phyloP scores from a whole-genome alignment of 768 basidiomycete genomes.

The Inosperma sp. region DNA sequence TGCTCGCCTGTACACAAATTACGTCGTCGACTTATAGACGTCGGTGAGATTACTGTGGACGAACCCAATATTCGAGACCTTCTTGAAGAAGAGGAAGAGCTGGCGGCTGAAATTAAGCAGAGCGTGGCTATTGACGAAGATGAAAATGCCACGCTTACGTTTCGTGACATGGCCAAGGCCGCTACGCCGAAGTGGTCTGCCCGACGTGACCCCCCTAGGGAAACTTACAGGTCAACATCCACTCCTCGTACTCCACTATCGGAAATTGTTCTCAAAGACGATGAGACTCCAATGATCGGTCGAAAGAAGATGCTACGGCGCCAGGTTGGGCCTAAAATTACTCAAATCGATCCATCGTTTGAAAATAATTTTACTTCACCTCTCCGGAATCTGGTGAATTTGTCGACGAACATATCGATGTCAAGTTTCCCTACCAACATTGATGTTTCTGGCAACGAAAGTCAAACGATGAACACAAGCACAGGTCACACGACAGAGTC shows the following conservation, averaged over 20 bases:
- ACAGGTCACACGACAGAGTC: constrained; percentile 15
- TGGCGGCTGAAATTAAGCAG: constrained; percentile 23
- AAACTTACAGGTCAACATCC: constrained; percentile 19
- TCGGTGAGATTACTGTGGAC: constrained; percentile 46
- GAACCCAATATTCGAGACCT: constrained; percentile 31
- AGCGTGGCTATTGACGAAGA: constrained; percentile 27
- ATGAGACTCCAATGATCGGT: constrained; percentile 33
- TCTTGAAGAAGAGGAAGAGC: constrained; percentile 33
- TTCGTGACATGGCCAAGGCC: constrained; percentile 32
- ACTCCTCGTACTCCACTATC: constrained; percentile 36
- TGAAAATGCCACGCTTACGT: constrained; percentile 36
- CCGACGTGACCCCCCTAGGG: constrained; percentile 15
- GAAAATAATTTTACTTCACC: too few species aligned
- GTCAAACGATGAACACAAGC: background rate
- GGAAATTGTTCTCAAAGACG: constrained; percentile 32
- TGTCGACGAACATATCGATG: background rate
- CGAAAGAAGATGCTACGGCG: constrained; percentile 30
- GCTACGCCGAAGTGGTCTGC: constrained; percentile 32
- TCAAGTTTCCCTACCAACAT: constrained; percentile 11
- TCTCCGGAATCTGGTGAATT: too few species aligned
- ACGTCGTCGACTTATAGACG: constrained; percentile 41
- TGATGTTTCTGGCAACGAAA: constrained; percentile 11
- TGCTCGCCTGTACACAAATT: constrained; percentile 2
- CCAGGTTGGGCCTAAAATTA: constrained; percentile 19
- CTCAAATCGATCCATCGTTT: too few species aligned